These are phyloP conservation scores for Sporobolomyces pararoseus DNA, from an alignment of 768 basidiomycete species.

Conservation along the genomic window DNA sequence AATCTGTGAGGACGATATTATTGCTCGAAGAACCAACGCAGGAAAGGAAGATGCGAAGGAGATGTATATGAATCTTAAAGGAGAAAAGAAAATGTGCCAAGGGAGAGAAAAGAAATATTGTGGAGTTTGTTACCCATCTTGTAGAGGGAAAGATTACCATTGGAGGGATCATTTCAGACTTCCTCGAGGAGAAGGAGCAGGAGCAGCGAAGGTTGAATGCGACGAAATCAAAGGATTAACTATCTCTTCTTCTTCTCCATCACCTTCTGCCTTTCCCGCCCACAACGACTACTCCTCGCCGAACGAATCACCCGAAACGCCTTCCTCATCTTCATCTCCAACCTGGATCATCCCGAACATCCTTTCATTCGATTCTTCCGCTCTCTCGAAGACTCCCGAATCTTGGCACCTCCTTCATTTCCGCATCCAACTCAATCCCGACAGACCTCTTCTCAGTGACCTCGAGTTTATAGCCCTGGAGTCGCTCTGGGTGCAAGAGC, in stretches of 20 bases:
- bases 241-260: slow-evolving; percentile 5
- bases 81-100: slow-evolving; percentile 32
- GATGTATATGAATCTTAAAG: slow-evolving; percentile 38
- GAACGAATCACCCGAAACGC: not conserved
- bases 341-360: slow-evolving; percentile 38
- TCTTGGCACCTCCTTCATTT: slow-evolving; percentile 40
- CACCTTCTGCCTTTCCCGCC: slow-evolving; percentile 10
- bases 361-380: slow-evolving; percentile 25
- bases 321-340: not conserved
- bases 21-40: slow-evolving; percentile 6
- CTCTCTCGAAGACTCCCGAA: slow-evolving; percentile 19
- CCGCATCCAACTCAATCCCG: slow-evolving; percentile 16
- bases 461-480: slow-evolving; percentile 38
- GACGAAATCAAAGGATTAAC: slow-evolving; percentile 40
- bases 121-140: slow-evolving; percentile 41
- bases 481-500: slow-evolving; percentile 38
- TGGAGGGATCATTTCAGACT: slow-evolving; percentile 24
- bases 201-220: slow-evolving; percentile 35
- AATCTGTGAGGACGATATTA: slow-evolving; percentile 43
- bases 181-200: too few species aligned
- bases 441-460: slow-evolving; percentile 16
- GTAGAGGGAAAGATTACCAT: slow-evolving; percentile 22
- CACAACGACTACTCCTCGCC: not conserved
- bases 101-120: slow-evolving; percentile 33
- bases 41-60: not conserved